Conservation (phyloP, 345 rosid genomes). For the Arabis alpina region DNA sequence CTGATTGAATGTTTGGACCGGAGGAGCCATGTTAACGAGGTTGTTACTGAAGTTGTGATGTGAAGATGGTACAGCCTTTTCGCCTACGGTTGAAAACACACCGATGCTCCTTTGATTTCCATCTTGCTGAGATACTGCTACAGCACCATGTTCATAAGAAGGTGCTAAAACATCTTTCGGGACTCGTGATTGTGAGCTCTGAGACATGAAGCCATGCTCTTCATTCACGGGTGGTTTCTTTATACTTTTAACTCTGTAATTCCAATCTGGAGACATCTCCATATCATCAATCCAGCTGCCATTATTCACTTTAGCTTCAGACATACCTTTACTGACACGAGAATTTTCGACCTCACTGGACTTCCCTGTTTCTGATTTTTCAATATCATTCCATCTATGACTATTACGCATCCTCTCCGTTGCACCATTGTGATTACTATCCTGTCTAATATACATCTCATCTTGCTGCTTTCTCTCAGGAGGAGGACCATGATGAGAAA, state of each 20-base stretch:
- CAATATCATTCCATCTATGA: constrained; percentile 47
- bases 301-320: constrained; percentile 49
- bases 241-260: constrained; percentile 49
- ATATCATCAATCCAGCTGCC: constrained; percentile 65
- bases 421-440: constrained; percentile 43
- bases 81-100: constrained; percentile 35
- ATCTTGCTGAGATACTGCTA: constrained; percentile 35
- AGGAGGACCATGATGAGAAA: constrained; percentile 58
- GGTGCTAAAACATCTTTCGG: constrained; percentile 35
- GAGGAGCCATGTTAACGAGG: constrained; percentile 45
- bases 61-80: constrained; percentile 26
- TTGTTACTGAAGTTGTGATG: constrained; percentile 35
- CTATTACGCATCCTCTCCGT: constrained; percentile 50
- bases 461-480: constrained; percentile 55
- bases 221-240: constrained; percentile 42
- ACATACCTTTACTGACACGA: constrained; percentile 25
- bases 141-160: constrained; percentile 34
- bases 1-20: constrained; percentile 40
- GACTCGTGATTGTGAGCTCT: constrained; percentile 39
- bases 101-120: constrained; percentile 35
- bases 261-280: constrained; percentile 94
- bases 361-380: constrained; percentile 47
- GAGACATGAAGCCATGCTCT: constrained; percentile 41
- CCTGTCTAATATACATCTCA: constrained; percentile 44
- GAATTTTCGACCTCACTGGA: constrained; percentile 38